phyloP scores from a whole-genome alignment of 1,284 basidiomycete species.

The Cryptococcus maquisensis region DNA sequence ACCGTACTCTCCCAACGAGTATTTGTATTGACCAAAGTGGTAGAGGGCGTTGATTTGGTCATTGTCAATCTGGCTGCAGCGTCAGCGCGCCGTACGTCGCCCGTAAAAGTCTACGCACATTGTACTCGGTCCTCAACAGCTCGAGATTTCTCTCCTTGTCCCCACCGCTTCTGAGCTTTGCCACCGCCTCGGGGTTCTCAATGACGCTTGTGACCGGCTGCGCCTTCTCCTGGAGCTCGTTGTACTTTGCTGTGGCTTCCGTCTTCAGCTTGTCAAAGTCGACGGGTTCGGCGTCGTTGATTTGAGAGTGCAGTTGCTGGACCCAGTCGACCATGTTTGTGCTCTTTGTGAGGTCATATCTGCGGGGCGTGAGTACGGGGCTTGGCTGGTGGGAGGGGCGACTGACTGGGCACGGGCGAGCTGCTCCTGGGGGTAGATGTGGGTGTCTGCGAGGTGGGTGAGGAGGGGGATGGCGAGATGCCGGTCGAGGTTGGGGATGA shows the following conservation, averaged over 20 bases:
- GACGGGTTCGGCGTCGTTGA: constrained; percentile 48
- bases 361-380: constrained; percentile 8
- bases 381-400: too few species aligned
- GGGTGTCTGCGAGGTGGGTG: constrained; percentile 66
- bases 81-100: not conserved
- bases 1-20: constrained; percentile 93
- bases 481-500: constrained; percentile 89
- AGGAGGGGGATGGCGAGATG: constrained; percentile 91
- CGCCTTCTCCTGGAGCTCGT: constrained; percentile 79
- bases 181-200: constrained; percentile 86
- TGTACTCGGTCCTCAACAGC: constrained; percentile 89
- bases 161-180: constrained; percentile 64
- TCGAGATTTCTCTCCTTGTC: constrained; percentile 96
- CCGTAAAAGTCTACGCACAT: constrained; percentile 55
- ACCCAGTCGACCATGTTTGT: constrained; percentile 97
- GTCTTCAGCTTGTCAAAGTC: constrained; percentile 78
- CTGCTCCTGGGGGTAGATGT: constrained; percentile 41
- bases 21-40: constrained; percentile 97
- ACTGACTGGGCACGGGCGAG: constrained; percentile 47
- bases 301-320: constrained; percentile 69
- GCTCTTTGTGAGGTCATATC: constrained; percentile 91
- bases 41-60: constrained; percentile 96
- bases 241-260: constrained; percentile 75
- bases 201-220: constrained; percentile 93
- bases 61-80: constrained; percentile 64